Evolutionary conservation across 805 yeast genomes (phyloP), one percentile per base, ranked within the genome.

Genomic region (Candida ortonii): DNA sequence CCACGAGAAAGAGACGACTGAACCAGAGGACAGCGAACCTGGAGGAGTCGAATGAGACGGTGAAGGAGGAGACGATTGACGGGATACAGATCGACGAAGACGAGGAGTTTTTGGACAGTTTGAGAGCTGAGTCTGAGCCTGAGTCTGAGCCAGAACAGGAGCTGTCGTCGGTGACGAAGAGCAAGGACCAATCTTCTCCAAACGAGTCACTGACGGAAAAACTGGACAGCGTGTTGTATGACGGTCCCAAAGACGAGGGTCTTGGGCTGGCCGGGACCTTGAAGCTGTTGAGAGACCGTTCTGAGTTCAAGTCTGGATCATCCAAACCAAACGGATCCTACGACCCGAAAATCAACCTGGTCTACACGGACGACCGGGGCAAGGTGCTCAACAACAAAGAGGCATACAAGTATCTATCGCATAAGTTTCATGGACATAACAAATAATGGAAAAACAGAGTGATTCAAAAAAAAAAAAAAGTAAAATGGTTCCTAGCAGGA

Each of bases 401-500:
- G 40, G 95, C 95, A 1, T 86, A 73, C 64, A 85, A 84, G 60
- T 73, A 74, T 41, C 60, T 85, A 29, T 81, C 93, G 3, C 89
- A 82, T 43, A 75, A 78, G 44, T 86, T 84, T 56, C 95, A 86
- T 54, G 94, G 93, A 3, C 52, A 50, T 15, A 50, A 40, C n/a
- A 51, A 53, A 20, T n/a, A 18, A 17, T 14, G 9, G 6, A 12
- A 28, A 28, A 28, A 28, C 12, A n/a, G 19, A 11, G 10, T 7
- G 5, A 25, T 22, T 25, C 16, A 10, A 7, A 12, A 15, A 11
- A 22, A 17, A 19, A 32, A 46, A 58, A 52, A 30, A 49, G n/a
- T n/a, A n/a, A n/a, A 64, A 52, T 78, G 84, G 78, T 78, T 83
- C 83, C 82, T 78, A 76, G 82, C 84, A 75, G 84, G 84, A 78